phyloP scores from a whole-genome alignment of 345 rosid species.

The Orychophragmus violaceus region DNA sequence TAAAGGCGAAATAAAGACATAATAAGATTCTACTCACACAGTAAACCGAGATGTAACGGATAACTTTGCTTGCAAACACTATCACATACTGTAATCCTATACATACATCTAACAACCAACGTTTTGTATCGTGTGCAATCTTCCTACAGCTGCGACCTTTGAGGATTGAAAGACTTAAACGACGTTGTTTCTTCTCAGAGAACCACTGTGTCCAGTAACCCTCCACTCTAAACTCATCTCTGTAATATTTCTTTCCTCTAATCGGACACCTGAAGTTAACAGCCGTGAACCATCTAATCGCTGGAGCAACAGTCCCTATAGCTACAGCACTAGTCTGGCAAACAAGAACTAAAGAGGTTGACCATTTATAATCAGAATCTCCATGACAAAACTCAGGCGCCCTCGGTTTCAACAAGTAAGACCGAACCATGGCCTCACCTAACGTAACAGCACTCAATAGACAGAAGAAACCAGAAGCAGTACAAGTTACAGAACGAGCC shows the following conservation, averaged over 20 bases:
- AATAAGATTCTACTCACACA: conserved; percentile 37
- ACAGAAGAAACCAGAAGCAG: conserved; percentile 71
- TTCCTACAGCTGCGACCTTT: conserved; percentile 43
- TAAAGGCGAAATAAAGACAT: conserved; percentile 10
- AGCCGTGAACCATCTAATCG: conserved; percentile 68
- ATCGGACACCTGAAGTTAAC: conserved; percentile 63
- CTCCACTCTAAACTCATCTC: conserved; percentile 45
- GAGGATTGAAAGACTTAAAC: conserved; percentile 32
- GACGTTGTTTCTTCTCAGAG: conserved; percentile 60
- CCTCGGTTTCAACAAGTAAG: conserved; percentile 47
- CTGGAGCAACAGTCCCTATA: conserved; percentile 65
- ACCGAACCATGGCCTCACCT: conserved; percentile 59
- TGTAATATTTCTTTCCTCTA: conserved; percentile 27
- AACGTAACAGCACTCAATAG: conserved; percentile 50
- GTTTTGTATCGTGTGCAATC: conserved; percentile 32
- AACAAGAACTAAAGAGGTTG: conserved; percentile 44
- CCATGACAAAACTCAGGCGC: conserved; percentile 58
- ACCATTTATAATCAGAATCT: conserved; percentile 82
- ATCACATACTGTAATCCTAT: conserved; percentile 53
- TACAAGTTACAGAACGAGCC: conserved; percentile 72
- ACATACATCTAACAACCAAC: conserved; percentile 35
- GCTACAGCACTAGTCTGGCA: conserved; percentile 54
- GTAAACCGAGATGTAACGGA: conserved; percentile 49
- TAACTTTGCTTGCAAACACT: conserved; percentile 55
- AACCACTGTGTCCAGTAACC: conserved; percentile 59